These are phyloP conservation scores for Pyrenophora graminea DNA, from an alignment of 2,329 filamentous ascomycete species.

Conservation along the genomic window DNA sequence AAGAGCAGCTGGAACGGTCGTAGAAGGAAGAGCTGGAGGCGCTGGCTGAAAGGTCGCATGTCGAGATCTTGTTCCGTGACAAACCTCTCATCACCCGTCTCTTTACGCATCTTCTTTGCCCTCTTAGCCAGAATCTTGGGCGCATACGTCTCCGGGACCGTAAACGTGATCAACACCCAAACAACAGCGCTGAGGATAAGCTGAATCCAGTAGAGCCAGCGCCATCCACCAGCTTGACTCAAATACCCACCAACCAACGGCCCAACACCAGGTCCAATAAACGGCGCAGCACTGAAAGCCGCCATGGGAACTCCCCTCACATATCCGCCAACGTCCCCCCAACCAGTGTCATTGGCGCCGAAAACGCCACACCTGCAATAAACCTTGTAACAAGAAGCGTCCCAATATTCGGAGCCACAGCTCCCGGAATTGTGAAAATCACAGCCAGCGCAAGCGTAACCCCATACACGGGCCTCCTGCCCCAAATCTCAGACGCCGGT, in stretches of 20 bases:
- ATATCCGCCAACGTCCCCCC: constrained; percentile 81
- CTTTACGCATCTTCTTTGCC: constrained; percentile 71
- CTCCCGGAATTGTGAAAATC: constrained; percentile 79
- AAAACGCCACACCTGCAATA: constrained; percentile 83
- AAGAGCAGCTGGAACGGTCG: constrained; percentile 87
- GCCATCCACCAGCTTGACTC: constrained; percentile 71
- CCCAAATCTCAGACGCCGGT: constrained; percentile 75
- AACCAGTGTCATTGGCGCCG: constrained; percentile 83
- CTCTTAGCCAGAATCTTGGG: constrained; percentile 74
- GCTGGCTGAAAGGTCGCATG: constrained; percentile 67
- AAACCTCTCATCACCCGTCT: constrained; percentile 67
- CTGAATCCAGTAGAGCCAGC: constrained; percentile 88
- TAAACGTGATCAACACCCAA: constrained; percentile 80
- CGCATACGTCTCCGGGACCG: constrained; percentile 87
- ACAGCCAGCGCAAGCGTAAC: constrained; percentile 71
- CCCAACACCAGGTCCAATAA: constrained; percentile 74
- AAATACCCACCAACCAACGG: constrained; percentile 73
- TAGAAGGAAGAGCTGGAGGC: constrained; percentile 73
- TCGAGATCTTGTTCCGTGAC: constrained; percentile 84
- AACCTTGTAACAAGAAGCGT: constrained; percentile 76
- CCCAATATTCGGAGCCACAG: constrained; percentile 73
- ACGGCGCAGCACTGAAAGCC: constrained; percentile 80
- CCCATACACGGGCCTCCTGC: constrained; percentile 71
- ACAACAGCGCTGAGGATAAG: constrained; percentile 72
- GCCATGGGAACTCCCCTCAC: constrained; percentile 89